Base-by-base conservation (phyloP, 140 eudicot species). In the Flaveria floridana region DNA sequence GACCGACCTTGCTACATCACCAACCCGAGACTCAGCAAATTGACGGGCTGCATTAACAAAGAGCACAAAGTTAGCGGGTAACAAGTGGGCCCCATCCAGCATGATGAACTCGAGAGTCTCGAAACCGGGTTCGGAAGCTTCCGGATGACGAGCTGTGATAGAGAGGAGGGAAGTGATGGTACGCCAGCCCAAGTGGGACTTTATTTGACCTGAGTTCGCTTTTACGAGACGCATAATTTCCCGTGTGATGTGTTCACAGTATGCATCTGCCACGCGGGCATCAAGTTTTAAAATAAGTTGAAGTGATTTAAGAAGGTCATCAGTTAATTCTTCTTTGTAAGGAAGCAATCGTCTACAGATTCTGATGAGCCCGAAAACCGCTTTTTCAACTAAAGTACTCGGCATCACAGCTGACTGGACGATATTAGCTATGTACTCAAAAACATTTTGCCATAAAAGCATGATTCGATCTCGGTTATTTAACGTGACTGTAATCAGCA, bases 151-250 rank as follows among this genome's bases (percentile, higher is more conserved):
- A 4, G 95, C 95, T 7, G 91, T 84, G 78, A 86, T 84, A 0
- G 89, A 83, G 34, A 88, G 81, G 19, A 88, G 79, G 14, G 91
- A 86, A 25, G 84, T 77, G 51, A 88, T 84, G 19, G 87, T 88
- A 19, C 91, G 87, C 95, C 95, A 88, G 2, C 95, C 95, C 85
- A 77, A 55, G 23, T 86, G 91, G 48, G 95, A 85, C 61, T 89
- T 65, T 52, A 88, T 88, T 75, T 84, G 95, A 28, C 80, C 79
- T n/a, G 83, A 91, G 16, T 88, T 88, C 37, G 83, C 95, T 76
- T 88, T 88, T 3, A 88, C 88, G 0, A 88, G 87, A 46, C 78
- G 87, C 87, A 81, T 86, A 16, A 88, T 86, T 75, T 88, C 95
- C 50, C 82, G 91, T 2, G 95, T 86, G 20, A 88, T 88, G 39